Percentiles rank a stretch among this genome's conserved stretches.
Evolutionary conservation across 805 yeast species (phyloP).

Genomic region (Pichia gijzeniarum): DNA sequence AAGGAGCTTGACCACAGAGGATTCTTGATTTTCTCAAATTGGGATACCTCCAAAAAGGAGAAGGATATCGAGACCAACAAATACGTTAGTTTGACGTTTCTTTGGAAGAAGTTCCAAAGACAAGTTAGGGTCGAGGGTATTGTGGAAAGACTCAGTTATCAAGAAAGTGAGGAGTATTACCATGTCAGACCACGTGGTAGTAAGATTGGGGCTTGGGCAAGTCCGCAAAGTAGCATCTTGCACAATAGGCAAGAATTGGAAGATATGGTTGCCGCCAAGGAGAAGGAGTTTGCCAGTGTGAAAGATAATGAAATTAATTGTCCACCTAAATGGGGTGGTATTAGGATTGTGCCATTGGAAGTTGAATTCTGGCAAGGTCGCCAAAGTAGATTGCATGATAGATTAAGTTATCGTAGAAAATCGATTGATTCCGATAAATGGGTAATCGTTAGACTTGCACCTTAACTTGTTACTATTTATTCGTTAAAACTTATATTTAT

Average conservation of each 20-base stretch:
- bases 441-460: constrained; percentile 67
- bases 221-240: constrained; percentile 73
- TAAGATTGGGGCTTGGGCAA: constrained; percentile 94
- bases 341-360: constrained; percentile 80
- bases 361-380: constrained; percentile 99
- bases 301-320: constrained; percentile 67
- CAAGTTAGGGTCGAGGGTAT: constrained; percentile 91
- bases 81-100: constrained; percentile 77
- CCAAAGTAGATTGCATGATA: constrained; percentile 80
- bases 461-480: constrained; percentile 28
- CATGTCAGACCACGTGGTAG: constrained; percentile 89
- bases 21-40: constrained; percentile 83
- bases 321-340: constrained; percentile 95
- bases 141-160: constrained; percentile 65
- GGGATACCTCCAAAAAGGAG: constrained; percentile 82
- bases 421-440: constrained; percentile 43
- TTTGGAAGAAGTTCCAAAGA: constrained; percentile 87
- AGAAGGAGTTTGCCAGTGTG: constrained; percentile 48
- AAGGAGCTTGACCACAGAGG: constrained; percentile 87
- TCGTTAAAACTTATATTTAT: neutral
- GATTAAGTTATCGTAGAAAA: constrained; percentile 65
- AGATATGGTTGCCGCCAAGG: constrained; percentile 38
- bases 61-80: constrained; percentile 66
- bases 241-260: constrained; percentile 59
- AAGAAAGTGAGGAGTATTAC: constrained; percentile 72